A percentile compares a stretch with the other conserved stretches of the same genome.
Conservation (phyloP, 257 asterid species). For the Ilex asprella region DNA sequence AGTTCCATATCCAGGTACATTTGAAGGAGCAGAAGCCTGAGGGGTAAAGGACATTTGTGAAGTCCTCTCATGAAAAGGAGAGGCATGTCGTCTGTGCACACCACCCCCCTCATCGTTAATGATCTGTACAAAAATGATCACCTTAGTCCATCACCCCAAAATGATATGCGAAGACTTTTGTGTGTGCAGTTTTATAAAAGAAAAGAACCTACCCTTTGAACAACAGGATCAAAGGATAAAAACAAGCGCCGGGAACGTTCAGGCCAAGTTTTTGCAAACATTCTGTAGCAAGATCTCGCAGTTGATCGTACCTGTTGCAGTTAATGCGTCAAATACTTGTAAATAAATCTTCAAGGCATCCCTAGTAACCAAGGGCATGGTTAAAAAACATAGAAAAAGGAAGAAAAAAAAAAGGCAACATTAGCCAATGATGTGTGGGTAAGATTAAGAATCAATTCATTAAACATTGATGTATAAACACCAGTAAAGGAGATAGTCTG, state of each 20-base stretch:
- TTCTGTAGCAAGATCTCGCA: slow-evolving; percentile 89
- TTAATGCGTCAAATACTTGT: slow-evolving; percentile 15
- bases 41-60: slow-evolving; percentile 50
- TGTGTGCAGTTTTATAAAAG: slow-evolving; percentile 5
- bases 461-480: no score
- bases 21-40: slow-evolving; percentile 61
- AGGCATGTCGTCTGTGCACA: slow-evolving; percentile 87
- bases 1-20: slow-evolving; percentile 88
- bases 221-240: slow-evolving; percentile 80
- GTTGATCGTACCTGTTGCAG: slow-evolving; percentile 81
- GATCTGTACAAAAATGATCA: slow-evolving; percentile 39
- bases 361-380: slow-evolving; percentile 10
- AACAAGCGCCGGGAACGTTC: slow-evolving; percentile 94
- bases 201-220: slow-evolving; percentile 71
- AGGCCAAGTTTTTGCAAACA: slow-evolving; percentile 99
- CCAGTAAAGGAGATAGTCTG: no score
- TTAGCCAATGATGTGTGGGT: no score
- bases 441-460: no score
- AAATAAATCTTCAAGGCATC: background rate
- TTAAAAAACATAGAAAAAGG: slow-evolving; percentile 7
- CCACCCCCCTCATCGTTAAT: slow-evolving; percentile 97
- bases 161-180: background rate
- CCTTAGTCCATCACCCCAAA: slow-evolving; percentile 14
- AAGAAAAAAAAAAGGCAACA: background rate
- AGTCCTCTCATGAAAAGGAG: slow-evolving; percentile 91